Evolutionary conservation across 179 eudicot species (phyloP), one percentile per base, ranked within the genome.

Genomic region (Sideroxylon spinosum): DNA sequence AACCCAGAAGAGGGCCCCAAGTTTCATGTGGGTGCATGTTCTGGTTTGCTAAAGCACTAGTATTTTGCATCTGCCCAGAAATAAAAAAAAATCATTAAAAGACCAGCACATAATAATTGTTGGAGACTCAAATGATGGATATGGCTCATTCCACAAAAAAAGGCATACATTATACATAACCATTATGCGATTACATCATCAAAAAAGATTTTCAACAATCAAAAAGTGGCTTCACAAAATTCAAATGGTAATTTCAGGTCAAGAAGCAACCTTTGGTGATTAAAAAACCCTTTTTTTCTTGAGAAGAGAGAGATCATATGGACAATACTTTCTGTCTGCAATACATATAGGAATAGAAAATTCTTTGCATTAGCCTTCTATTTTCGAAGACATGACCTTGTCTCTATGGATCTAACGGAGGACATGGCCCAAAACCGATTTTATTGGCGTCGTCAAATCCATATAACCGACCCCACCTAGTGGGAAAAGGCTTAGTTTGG

Each of bases 1-100:
- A 87, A 73, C 85, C 86, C 86, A 86, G 91, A 67, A 89, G 93
- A 19, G 89, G 83, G 11, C 88, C 93, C 97, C 97, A 92, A 17
- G 87, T 71, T 82, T 87, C 88, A 75, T 88, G 88, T 13, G 88
- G 90, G n/a, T 89, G 91, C 86, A 90, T 82, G 85, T 84, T 78
- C 84, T 84, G 86, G 78, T 80, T 78, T 85, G 88, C 77, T 82
- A 85, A 87, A 49, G 82, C 72, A 78, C 80, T 90, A 48, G 90
- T 86, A 55, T 81, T 82, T 91, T 90, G 95, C 97, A 92, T 92
- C 98, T 94, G 89, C 28, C 44, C n/a, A 57, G 44, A 72, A 49
- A 68, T 12, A 22, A 70, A 9, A 73, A 59, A 9, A 73, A 59
- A 29, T n/a, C 12, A 29, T 28, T 4, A 68, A 46, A 68, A 26